Conservation (phyloP, 2,329 filamentous ascomycete species). For the Fusarium sp. region DNA sequence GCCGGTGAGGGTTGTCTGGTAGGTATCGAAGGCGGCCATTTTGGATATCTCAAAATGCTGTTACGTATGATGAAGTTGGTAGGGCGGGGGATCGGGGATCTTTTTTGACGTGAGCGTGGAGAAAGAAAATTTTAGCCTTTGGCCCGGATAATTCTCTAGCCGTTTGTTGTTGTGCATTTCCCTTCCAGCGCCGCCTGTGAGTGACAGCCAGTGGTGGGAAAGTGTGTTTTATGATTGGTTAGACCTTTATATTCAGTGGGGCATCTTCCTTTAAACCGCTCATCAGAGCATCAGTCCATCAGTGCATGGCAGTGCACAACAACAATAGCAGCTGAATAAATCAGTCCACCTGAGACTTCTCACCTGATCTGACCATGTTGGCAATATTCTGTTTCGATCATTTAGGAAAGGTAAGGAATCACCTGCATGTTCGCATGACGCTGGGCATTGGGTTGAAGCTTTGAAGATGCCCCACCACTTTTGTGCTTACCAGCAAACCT, state of each 20-base stretch:
- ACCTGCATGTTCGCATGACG: too few relatives aligned
- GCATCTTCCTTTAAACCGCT: not conserved
- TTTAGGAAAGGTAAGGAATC: accelerated
- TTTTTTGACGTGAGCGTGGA: not conserved
- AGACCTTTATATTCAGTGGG: accelerated
- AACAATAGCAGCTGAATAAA: not conserved
- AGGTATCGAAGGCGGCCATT: slow-evolving; percentile 14
- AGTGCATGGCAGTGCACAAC: not conserved
- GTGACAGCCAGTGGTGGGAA: not conserved
- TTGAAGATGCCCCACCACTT: not conserved
- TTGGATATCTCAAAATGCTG: too few relatives aligned
- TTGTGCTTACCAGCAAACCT: not conserved
- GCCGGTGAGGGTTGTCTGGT: slow-evolving; percentile 12
- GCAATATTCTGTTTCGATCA: accelerated
- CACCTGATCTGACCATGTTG: not conserved
- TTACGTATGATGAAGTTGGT: too few relatives aligned
- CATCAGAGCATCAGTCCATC: not conserved
- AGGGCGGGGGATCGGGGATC: not conserved
- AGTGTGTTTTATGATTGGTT: not conserved
- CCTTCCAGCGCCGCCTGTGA: not conserved
- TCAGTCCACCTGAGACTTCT: not conserved
- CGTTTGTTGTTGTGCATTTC: not conserved
- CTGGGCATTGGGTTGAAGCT: not conserved
- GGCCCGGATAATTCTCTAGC: not conserved
- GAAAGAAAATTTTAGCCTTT: not conserved